Evolutionary conservation across 257 asterid genomes (phyloP).

Genomic region (Gentiana dahurica): DNA sequence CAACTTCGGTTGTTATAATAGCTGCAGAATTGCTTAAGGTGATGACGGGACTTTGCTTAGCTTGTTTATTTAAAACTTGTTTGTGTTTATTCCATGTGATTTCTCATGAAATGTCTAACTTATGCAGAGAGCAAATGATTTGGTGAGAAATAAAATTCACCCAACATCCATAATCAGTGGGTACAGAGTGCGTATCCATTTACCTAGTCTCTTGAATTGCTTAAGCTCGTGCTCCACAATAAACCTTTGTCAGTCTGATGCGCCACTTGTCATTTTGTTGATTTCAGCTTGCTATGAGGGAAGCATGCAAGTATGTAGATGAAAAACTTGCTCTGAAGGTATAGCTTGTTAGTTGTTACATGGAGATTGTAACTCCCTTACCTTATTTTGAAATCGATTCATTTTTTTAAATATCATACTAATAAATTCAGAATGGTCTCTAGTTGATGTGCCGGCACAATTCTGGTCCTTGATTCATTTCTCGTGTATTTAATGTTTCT

Average conservation of each 20-base stretch:
- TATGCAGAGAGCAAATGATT: conserved; percentile 90
- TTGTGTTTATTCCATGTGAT: background rate
- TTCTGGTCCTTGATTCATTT: too few species aligned
- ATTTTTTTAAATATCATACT: too few species aligned
- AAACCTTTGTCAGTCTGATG: too few species aligned
- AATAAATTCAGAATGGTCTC: too few species aligned
- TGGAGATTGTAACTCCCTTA: background rate
- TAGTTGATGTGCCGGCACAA: too few species aligned
- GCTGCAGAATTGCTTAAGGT: conserved; percentile 99
- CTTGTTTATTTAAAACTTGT: background rate
- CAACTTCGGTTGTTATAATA: conserved; percentile 90
- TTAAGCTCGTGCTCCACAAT: background rate
- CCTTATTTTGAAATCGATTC: too few species aligned
- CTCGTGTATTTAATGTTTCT: too few species aligned
- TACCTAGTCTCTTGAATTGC: too few species aligned
- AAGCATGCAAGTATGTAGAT: conserved; percentile 95
- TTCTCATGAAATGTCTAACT: conserved; percentile 3
- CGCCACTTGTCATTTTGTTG: conserved; percentile 1
- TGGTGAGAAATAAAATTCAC: conserved; percentile 88
- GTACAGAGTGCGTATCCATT: conserved; percentile 47
- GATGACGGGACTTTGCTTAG: conserved; percentile 2
- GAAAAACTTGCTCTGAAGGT: conserved; percentile 89
- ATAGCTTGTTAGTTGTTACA: conserved; percentile 2
- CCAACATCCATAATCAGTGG: conserved; percentile 98
- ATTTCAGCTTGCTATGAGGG: conserved; percentile 94